A percentile compares a stretch with the other conserved stretches of the same genome.
These are phyloP conservation scores for Phaeosphaeriaceae sp. DNA, from an alignment of 2,329 filamentous ascomycete genomes.

Conservation along the genomic window DNA sequence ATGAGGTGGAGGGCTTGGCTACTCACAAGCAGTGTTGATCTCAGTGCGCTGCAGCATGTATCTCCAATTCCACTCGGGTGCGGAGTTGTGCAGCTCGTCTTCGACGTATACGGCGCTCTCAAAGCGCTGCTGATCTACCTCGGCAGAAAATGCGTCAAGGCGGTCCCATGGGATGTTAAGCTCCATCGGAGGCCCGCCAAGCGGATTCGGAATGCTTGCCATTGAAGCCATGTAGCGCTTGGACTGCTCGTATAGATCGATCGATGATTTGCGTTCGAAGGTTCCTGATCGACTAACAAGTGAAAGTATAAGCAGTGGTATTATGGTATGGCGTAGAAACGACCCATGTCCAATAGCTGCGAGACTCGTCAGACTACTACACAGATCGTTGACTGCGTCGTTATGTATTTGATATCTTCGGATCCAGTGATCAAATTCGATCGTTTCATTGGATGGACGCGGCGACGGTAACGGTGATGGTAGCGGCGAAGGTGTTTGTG, in stretches of 20 bases:
- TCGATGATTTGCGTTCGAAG: slow-evolving; percentile 21
- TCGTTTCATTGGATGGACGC: slow-evolving; percentile 7
- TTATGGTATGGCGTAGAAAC: slow-evolving; percentile 18
- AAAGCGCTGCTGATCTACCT: slow-evolving; percentile 5
- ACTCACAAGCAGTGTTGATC: neutral
- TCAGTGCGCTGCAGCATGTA: slow-evolving; percentile 25
- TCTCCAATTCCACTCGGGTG: slow-evolving; percentile 37
- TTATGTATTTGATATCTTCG: slow-evolving; percentile 27
- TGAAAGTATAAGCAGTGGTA: slow-evolving; percentile 26
- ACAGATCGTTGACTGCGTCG: slow-evolving; percentile 21
- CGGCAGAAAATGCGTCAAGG: slow-evolving; percentile 24
- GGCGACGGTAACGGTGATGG: slow-evolving; percentile 24
- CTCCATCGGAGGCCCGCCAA: slow-evolving; percentile 15
- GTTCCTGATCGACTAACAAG: slow-evolving; percentile 23
- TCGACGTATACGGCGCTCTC: neutral
- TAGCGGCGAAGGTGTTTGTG: slow-evolving; percentile 24
- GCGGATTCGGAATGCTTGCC: slow-evolving; percentile 8
- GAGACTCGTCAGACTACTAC: slow-evolving; percentile 10
- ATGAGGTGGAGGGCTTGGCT: slow-evolving; percentile 15
- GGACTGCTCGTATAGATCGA: slow-evolving; percentile 16
- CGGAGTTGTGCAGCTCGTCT: slow-evolving; percentile 8
- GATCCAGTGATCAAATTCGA: slow-evolving; percentile 19
- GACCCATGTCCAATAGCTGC: slow-evolving; percentile 9
- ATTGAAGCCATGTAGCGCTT: slow-evolving; percentile 13
- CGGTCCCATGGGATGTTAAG: slow-evolving; percentile 31